Base-by-base conservation (phyloP, 169 alveolate species). In the Plasmodium gonderi region DNA sequence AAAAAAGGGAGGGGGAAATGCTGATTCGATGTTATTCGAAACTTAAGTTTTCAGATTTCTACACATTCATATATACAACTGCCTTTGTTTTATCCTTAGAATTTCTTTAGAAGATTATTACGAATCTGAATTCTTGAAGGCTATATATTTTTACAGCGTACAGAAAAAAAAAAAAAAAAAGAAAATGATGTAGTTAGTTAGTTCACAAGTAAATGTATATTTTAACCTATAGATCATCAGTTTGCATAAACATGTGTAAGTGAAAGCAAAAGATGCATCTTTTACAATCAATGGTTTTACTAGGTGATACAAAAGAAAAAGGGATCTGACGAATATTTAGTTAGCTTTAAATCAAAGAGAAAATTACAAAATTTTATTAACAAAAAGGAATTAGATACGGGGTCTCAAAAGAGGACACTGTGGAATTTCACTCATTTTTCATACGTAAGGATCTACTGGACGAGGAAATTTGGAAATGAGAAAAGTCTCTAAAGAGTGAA, bases 121-220 rank as follows among this genome's bases (percentile, higher is more conserved):
- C 64, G 92, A 83, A 83, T 64, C 74, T 17, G 92, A 83, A 72
- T 83, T 83, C 14, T 83, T 83, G 76, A 83, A 83, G 65, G 92
- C 92, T 12, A 65, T 83, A 29, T 72, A 83, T 51, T 83, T 69
- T 72, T 83, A 83, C 40, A 83, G 83, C 20, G 92, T 83, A 83
- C 23, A 38, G 5, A 12, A 40, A n/a, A 33, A 44, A 76, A 82
- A 4, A 72, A 49, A 83, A 17, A 72, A 45, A n/a, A 44, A 82
- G 23, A n/a, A 82, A 26, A 11, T 2, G 31, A 44, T 12, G 5
- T 31, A 79, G 12, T n/a, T 79, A 54, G 20, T 51, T 42, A 11
- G 14, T 14, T 49, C 29, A 26, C 36, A 51, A 36, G 20, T 33
- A 68, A 9, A 47, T 68, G 45, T 65, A 38, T 26, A 68, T 17